Base-by-base conservation (phyloP, 352 stramenopile species). In the Aphanomyces astaci region DNA sequence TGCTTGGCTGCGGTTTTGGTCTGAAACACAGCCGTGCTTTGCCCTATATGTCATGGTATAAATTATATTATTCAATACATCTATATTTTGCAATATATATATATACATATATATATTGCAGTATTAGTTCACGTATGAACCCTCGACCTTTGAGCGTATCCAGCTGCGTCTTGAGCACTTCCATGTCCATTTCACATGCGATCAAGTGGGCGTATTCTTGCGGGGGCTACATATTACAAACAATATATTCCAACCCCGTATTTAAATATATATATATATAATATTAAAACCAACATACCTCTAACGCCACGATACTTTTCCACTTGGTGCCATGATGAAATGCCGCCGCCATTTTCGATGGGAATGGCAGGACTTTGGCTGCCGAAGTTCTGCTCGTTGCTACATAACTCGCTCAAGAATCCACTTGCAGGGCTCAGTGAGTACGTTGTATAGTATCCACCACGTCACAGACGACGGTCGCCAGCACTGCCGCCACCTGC, bases 1-100 rank as follows among this genome's bases (percentile, higher is more conserved):
- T 49, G 65, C 70, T 93, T 93, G 5, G 79, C 76, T 4, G 65
- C 68, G 27, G 76, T 83, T 64, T 91, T 90, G 3, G 33, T 53
- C 31, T 78, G 75, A 15, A 78, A 43, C 7, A 79, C 53, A 0
- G 7, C 36, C 28, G 43, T 25, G 9, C 31, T 59, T n/a, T 28
- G 27, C 3, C 36, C 60, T 66, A 55, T 4, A 54, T n/a, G n/a
- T n/a, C n/a, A n/a, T n/a, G n/a, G n/a, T n/a, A n/a, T n/a, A n/a
- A n/a, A n/a, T n/a, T n/a, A n/a, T n/a, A n/a, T n/a, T n/a, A n/a
- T n/a, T n/a, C n/a, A n/a, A n/a, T n/a, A n/a, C n/a, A n/a, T n/a
- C n/a, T n/a, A n/a, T n/a, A n/a, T n/a, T n/a, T n/a, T n/a, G n/a
- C n/a, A n/a, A n/a, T n/a, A n/a, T n/a, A n/a, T n/a, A n/a, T n/a